These are phyloP conservation scores for Steccherinum ochraceum DNA, from an alignment of 768 basidiomycete genomes.

Conservation along the genomic window DNA sequence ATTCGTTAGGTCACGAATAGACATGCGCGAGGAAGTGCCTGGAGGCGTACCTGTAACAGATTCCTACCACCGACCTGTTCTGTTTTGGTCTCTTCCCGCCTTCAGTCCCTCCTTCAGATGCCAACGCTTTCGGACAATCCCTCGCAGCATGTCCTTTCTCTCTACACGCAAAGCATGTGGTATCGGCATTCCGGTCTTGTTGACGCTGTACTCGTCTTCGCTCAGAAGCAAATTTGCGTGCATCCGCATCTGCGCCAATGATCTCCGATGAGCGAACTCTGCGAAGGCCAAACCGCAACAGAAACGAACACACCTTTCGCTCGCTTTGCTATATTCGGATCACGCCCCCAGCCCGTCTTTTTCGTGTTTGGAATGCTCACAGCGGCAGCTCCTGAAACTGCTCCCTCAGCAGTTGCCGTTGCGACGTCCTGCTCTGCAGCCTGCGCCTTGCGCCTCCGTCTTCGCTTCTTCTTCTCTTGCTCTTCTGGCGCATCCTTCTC, in stretches of 20 bases:
- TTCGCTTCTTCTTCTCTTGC: conserved; percentile 54
- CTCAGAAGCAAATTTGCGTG: conserved; percentile 39
- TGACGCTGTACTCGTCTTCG: conserved; percentile 59
- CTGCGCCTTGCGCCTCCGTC: conserved; percentile 27
- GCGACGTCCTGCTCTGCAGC: not conserved
- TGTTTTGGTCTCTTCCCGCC: conserved; percentile 23
- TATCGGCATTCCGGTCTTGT: conserved; percentile 46
- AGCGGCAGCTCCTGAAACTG: conserved; percentile 1
- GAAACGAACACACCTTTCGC: conserved; percentile 18
- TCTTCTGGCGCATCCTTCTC: conserved; percentile 28
- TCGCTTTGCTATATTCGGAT: conserved; percentile 17
- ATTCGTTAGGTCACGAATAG: not conserved
- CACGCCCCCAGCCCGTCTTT: conserved; percentile 24
- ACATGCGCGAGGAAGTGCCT: not conserved
- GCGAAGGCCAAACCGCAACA: conserved; percentile 10
- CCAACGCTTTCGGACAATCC: conserved; percentile 58
- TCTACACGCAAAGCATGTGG: conserved; percentile 84
- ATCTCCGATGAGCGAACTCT: not conserved
- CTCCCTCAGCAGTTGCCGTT: conserved; percentile 16
- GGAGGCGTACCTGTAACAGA: conserved; percentile 24
- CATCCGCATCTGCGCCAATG: conserved; percentile 13
- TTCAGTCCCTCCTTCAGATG: conserved; percentile 14
- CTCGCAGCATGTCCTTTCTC: conserved; percentile 77
- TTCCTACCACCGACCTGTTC: conserved; percentile 68
- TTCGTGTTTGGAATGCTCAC: conserved; percentile 14